Percentiles rank a stretch among this genome's conserved stretches.
phyloP scores from a whole-genome alignment of 23 red algal species.

The Rhodosorus marinus region DNA sequence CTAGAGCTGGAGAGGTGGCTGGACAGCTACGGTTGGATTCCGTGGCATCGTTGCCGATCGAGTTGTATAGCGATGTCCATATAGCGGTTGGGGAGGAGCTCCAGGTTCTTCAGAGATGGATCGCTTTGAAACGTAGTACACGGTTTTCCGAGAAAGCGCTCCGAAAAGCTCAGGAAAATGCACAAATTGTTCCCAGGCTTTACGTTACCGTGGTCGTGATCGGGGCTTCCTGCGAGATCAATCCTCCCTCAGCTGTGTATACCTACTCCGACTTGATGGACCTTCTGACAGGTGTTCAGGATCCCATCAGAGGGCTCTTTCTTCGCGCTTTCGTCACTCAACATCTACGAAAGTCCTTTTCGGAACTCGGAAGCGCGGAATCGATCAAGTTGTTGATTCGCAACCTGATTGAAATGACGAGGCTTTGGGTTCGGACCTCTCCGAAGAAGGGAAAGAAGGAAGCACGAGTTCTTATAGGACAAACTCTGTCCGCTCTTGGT shows the following conservation, averaged over 20 bases:
- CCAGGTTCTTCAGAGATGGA: conserved; percentile 7
- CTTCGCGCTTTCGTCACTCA: conserved; percentile 66
- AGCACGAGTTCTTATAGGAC: too few species aligned
- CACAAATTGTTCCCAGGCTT: conserved; percentile 42
- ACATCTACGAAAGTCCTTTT: conserved; percentile 36
- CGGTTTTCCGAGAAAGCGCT: background rate
- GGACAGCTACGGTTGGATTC: too few species aligned
- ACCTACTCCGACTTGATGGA: conserved; percentile 68
- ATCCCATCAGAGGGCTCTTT: conserved; percentile 63
- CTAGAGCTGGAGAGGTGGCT: too few species aligned
- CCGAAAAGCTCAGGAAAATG: conserved; percentile 26
- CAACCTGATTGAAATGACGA: conserved; percentile 80
- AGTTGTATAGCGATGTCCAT: conserved; percentile 68
- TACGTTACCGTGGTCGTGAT: conserved; percentile 51
- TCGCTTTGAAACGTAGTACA: background rate
- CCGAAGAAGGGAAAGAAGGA: too few species aligned
- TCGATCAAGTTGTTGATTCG: conserved; percentile 50
- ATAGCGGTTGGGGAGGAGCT: conserved; percentile 55
- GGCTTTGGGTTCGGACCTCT: conserved; percentile 77
- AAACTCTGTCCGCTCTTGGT: too few species aligned
- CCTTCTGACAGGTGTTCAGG: conserved; percentile 72
- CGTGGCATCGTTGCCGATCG: conserved; percentile 31
- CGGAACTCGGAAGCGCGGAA: conserved; percentile 28
- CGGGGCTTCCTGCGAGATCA: too few species aligned
- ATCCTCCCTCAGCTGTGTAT: conserved; percentile 55